phyloP scores from a whole-genome alignment of 2,329 filamentous ascomycete genomes.

The Claviceps capensis region DNA sequence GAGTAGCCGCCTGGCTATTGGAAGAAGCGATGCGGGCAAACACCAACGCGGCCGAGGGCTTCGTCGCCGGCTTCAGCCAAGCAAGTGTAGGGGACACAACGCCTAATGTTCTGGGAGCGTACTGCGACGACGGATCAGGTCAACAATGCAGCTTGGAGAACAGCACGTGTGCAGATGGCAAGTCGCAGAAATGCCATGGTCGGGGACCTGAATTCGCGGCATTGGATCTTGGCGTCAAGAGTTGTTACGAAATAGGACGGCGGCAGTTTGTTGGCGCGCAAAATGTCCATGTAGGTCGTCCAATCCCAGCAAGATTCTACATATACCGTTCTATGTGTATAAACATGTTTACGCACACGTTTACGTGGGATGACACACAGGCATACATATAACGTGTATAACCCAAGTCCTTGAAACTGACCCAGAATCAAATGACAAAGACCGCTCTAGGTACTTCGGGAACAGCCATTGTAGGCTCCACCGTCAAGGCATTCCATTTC shows the following conservation, averaged over 20 bases:
- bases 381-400: no score
- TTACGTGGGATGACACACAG: no score
- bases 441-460: constrained; percentile 27
- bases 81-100: constrained; percentile 83
- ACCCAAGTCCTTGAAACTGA: not conserved
- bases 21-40: constrained; percentile 53
- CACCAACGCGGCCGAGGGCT: constrained; percentile 44
- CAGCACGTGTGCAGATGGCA: constrained; percentile 66
- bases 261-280: constrained; percentile 54
- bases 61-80: constrained; percentile 87
- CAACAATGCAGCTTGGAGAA: constrained; percentile 61
- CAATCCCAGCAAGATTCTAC: no score
- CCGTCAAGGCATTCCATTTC: constrained; percentile 71
- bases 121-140: constrained; percentile 74
- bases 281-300: constrained; percentile 22
- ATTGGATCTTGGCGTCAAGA: constrained; percentile 57
- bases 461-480: constrained; percentile 44
- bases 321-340: no score
- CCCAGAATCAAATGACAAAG: not conserved
- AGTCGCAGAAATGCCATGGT: constrained; percentile 57
- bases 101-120: constrained; percentile 77
- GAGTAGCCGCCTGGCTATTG: constrained; percentile 74
- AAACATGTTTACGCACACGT: no score
- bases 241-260: constrained; percentile 61
- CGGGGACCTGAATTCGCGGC: constrained; percentile 56